Evolutionary conservation across 2,329 filamentous ascomycete species (phyloP).

Genomic region (Pyrenochaeta sp.): DNA sequence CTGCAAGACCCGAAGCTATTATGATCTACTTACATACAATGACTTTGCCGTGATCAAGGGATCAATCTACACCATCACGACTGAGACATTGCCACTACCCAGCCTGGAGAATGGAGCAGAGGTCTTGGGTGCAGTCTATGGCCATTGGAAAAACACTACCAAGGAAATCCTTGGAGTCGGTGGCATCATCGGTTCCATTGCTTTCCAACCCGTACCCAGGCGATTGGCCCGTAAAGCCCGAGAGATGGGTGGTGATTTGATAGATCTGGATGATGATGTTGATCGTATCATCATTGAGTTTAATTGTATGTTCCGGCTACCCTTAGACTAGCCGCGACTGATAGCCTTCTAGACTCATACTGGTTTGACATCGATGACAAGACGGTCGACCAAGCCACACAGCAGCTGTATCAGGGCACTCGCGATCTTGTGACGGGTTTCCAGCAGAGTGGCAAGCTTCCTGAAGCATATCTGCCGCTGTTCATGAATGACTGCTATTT

Average conservation of each 20-base stretch:
- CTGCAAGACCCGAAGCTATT: slow-evolving; percentile 58
- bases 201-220: slow-evolving; percentile 41
- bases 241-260: slow-evolving; percentile 41
- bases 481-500: slow-evolving; percentile 59
- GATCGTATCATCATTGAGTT: slow-evolving; percentile 56
- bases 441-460: slow-evolving; percentile 46
- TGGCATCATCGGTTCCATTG: slow-evolving; percentile 37
- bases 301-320: slow-evolving; percentile 34
- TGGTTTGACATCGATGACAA: slow-evolving; percentile 41
- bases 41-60: slow-evolving; percentile 48
- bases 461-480: slow-evolving; percentile 53
- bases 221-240: slow-evolving; percentile 28
- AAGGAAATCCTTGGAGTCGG: slow-evolving; percentile 22
- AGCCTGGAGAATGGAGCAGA: slow-evolving; percentile 24
- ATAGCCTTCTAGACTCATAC: slow-evolving; percentile 37
- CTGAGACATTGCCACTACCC: slow-evolving; percentile 36
- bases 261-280: slow-evolving; percentile 50
- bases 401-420: slow-evolving; percentile 49
- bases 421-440: slow-evolving; percentile 45
- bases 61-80: slow-evolving; percentile 41
- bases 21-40: slow-evolving; percentile 56
- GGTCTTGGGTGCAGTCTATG: slow-evolving; percentile 29
- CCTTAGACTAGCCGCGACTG: neutral
- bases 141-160: slow-evolving; percentile 35
- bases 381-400: slow-evolving; percentile 50